Conservation (phyloP, 805 yeast species). For the Wickerhamomyces sydowiorum region DNA sequence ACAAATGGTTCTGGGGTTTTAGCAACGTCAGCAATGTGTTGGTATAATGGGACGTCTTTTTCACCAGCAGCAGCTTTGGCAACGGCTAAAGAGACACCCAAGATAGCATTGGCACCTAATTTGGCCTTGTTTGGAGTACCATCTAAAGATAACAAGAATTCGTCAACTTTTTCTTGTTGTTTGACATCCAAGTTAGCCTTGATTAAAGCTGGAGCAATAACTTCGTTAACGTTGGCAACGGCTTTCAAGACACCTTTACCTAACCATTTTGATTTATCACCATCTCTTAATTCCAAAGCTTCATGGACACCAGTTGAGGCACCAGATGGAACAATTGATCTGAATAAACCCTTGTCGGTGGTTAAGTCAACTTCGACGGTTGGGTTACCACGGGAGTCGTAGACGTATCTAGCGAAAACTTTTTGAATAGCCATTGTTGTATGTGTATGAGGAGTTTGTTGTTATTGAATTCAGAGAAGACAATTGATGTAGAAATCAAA, state of each 20-base stretch:
- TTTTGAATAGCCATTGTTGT: slow-evolving; percentile 74
- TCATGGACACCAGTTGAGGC: slow-evolving; percentile 99
- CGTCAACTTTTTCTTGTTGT: slow-evolving; percentile 83
- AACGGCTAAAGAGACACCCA: slow-evolving; percentile 96
- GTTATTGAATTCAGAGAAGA: not conserved
- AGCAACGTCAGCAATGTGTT: slow-evolving; percentile 80
- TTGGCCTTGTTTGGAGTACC: slow-evolving; percentile 97
- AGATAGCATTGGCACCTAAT: slow-evolving; percentile 97
- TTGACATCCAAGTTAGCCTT: slow-evolving; percentile 76
- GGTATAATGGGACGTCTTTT: slow-evolving; percentile 89
- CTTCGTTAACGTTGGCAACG: slow-evolving; percentile 89
- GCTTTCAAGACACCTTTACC: slow-evolving; percentile 99
- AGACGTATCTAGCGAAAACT: slow-evolving; percentile 91
- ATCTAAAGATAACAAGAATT: slow-evolving; percentile 79
- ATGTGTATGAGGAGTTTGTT: slow-evolving; percentile 1
- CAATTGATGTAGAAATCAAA: not conserved
- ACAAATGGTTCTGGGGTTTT: slow-evolving; percentile 76
- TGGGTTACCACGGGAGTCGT: slow-evolving; percentile 99
- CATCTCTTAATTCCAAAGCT: slow-evolving; percentile 98
- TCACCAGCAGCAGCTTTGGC: slow-evolving; percentile 99
- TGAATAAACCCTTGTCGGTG: slow-evolving; percentile 91
- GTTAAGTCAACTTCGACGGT: slow-evolving; percentile 96
- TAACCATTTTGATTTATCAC: slow-evolving; percentile 94
- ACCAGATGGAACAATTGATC: slow-evolving; percentile 98
- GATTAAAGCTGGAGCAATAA: slow-evolving; percentile 91